Percentiles rank a stretch among this genome's conserved stretches.
Evolutionary conservation across 495 filamentous ascomycete species (phyloP).

Genomic region (Penicillium cataractarum): DNA sequence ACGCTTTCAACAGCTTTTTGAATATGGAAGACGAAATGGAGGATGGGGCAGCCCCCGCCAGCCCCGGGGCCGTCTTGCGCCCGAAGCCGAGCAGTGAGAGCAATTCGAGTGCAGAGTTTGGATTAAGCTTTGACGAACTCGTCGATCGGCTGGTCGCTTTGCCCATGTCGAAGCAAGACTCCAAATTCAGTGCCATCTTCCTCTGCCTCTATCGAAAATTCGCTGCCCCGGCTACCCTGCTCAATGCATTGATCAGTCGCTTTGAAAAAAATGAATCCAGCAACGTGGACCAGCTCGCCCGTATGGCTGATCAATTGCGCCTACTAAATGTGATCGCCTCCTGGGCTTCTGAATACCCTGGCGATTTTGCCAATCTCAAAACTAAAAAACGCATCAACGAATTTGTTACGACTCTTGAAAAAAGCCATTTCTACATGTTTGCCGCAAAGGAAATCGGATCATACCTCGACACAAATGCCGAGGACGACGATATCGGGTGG

Average conservation of each 20-base stretch:
- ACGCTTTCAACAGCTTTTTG: constrained; percentile 49
- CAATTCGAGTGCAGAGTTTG: constrained; percentile 48
- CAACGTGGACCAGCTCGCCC: constrained; percentile 64
- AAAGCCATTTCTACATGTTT: constrained; percentile 73
- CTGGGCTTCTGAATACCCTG: constrained; percentile 90
- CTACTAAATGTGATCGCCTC: constrained; percentile 81
- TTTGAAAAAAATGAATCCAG: constrained; percentile 70
- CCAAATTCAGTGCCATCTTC: constrained; percentile 84
- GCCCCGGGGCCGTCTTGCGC: constrained; percentile 37
- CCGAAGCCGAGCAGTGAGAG: constrained; percentile 40
- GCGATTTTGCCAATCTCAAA: constrained; percentile 83
- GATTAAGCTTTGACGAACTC: constrained; percentile 81
- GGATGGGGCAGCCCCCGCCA: constrained; percentile 33
- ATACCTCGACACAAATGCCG: constrained; percentile 62
- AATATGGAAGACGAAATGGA: constrained; percentile 53
- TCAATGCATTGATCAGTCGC: constrained; percentile 71
- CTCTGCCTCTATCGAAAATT: constrained; percentile 96
- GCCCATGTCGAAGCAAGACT: constrained; percentile 81
- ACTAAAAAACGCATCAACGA: constrained; percentile 70
- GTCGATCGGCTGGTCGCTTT: constrained; percentile 82
- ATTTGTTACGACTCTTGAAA: constrained; percentile 70
- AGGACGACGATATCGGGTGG: constrained; percentile 85
- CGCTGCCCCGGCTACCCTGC: constrained; percentile 73
- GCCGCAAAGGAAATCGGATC: constrained; percentile 80
- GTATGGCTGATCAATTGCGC: constrained; percentile 77